These are phyloP conservation scores for Penicillium coffeae DNA, from an alignment of 495 filamentous ascomycete genomes.

Conservation along the genomic window DNA sequence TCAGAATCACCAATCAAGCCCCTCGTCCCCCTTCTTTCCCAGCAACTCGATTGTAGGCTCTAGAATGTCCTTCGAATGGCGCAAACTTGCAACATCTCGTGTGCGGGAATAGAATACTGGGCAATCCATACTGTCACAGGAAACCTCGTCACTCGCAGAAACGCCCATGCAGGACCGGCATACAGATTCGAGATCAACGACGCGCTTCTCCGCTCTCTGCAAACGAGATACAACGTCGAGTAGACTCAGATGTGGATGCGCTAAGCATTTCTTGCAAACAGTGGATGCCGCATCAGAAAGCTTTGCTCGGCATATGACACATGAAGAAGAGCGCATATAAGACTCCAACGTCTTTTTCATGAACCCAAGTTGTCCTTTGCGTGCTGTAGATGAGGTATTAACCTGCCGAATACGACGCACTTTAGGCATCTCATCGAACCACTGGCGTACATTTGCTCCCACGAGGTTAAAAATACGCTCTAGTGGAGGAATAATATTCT, in stretches of 20 bases:
- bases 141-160: conserved; percentile 68
- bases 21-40: conserved; percentile 39
- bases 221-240: conserved; percentile 58
- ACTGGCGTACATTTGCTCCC: conserved; percentile 82
- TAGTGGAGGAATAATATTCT: conserved; percentile 91
- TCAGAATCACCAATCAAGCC: conserved; percentile 42
- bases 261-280: conserved; percentile 63
- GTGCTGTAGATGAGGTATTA: conserved; percentile 24
- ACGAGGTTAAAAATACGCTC: conserved; percentile 97
- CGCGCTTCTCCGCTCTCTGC: conserved; percentile 58
- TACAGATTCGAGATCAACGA: conserved; percentile 62
- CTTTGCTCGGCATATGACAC: conserved; percentile 71
- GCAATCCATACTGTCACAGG: conserved; percentile 87
- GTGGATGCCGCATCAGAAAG: conserved; percentile 45
- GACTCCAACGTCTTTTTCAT: conserved; percentile 58
- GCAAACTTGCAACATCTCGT: conserved; percentile 61
- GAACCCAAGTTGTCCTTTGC: not conserved
- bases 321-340: conserved; percentile 77
- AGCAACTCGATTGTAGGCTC: conserved; percentile 56
- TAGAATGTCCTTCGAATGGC: conserved; percentile 51
- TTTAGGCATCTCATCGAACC: conserved; percentile 98
- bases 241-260: conserved; percentile 53
- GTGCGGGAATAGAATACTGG: conserved; percentile 87
- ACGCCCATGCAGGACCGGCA: conserved; percentile 80
- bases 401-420: conserved; percentile 65